Base-by-base conservation (phyloP, 768 basidiomycete genomes). In the Collybiopsis luxurians region DNA sequence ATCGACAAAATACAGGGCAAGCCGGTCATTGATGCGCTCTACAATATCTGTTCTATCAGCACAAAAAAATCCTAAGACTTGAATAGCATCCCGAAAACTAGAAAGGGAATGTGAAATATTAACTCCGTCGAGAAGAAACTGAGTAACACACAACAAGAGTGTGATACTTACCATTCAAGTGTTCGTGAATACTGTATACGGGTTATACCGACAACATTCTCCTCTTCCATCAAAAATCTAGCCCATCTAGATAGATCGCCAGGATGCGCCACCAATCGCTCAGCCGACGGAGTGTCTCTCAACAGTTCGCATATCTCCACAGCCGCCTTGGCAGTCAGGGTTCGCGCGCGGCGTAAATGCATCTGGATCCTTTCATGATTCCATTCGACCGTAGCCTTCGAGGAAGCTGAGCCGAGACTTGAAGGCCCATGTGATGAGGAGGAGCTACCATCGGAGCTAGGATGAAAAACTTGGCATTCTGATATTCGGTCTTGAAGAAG, bases 11-110 rank as follows among this genome's bases (percentile, higher is more conserved):
- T 36, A 51, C 15, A 13, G 24, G 12, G 38, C 36, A 12, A 51
- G 21, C 17, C 17, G 23, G 36, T 51, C 50, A 13, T 51, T 36
- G 23, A 51, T 36, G 9, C 11, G 13, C 0, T 54, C 53, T 9
- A 54, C 42, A 21, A 54, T 11, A 19, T 40, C 53, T 15, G 40
- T 45, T 4, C 53, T 36, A 23, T 54, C 53, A 12, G 43, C 53
- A 30, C 28, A 23, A 10, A 26, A 54, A 15, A 54, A 54, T 12
- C 53, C 53, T 12, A 23, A 3, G 17, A 42, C n/a, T 44, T 45
- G 39, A 12, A 54, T 23, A 5, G 42, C 53, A 24, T 54, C 53
- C 11, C 53, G 53, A 21, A 54, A 43, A 13, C 53, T 54, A n/a
- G n/a, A n/a, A n/a, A n/a, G n/a, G n/a, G n/a, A n/a, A n/a, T n/a